Conservation (phyloP, 2,329 filamentous ascomycete genomes). For the Stenocarpella maydis region DNA sequence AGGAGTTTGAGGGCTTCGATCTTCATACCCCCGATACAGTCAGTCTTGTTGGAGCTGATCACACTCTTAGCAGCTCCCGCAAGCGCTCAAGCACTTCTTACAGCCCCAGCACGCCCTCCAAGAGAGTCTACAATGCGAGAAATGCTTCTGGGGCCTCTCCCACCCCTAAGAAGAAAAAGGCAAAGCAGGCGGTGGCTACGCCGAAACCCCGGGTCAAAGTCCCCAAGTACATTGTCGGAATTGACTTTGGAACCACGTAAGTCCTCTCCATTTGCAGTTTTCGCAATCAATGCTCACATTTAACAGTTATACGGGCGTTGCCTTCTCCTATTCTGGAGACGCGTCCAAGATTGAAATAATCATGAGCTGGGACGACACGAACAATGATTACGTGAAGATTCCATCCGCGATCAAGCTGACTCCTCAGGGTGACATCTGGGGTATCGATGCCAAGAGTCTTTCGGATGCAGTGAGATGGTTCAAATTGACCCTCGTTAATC, state of each 20-base stretch:
- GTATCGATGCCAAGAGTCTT: slow-evolving; percentile 45
- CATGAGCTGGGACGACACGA: slow-evolving; percentile 42
- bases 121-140: not conserved
- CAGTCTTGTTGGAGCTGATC: too few relatives aligned
- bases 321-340: slow-evolving; percentile 46
- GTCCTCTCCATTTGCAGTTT: slow-evolving; percentile 33
- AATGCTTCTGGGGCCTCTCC: not conserved
- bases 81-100: not conserved
- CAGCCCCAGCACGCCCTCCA: not conserved
- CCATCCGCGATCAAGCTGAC: slow-evolving; percentile 43
- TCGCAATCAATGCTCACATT: not conserved
- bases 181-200: too few relatives aligned
- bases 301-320: slow-evolving; percentile 50
- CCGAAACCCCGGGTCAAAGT: not conserved
- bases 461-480: slow-evolving; percentile 49
- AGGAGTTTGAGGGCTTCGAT: not conserved
- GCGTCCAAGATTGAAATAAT: slow-evolving; percentile 42
- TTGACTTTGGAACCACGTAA: slow-evolving; percentile 59
- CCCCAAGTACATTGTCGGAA: slow-evolving; percentile 46
- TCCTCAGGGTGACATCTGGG: slow-evolving; percentile 1
- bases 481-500: slow-evolving; percentile 50
- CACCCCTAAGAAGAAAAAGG: not conserved
- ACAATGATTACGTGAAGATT: slow-evolving; percentile 44
- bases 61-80: not conserved
- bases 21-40: not conserved